phyloP scores from a whole-genome alignment of 139 green algal species.

The Eudorina sp. region DNA sequence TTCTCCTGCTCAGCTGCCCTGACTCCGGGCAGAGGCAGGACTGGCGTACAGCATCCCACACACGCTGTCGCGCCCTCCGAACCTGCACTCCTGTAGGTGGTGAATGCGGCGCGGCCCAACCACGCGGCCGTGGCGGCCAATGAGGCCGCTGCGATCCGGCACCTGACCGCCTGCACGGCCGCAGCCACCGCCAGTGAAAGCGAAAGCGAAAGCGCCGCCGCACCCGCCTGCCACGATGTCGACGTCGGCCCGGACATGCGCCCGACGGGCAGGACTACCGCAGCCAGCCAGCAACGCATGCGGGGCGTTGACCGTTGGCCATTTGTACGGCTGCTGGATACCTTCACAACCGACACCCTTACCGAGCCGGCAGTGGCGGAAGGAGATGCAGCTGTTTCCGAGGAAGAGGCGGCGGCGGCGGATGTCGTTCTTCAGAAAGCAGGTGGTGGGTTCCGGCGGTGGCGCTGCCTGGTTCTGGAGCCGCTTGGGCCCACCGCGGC shows the following conservation, averaged over 20 bases:
- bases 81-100: background rate
- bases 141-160: constrained; percentile 18
- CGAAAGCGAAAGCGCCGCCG: too few species aligned
- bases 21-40: too few species aligned
- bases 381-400: background rate
- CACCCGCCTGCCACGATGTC: too few species aligned
- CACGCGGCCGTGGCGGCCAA: constrained; percentile 2
- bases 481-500: background rate
- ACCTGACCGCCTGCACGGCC: background rate
- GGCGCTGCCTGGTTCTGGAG: constrained; percentile 41
- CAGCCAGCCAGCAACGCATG: background rate
- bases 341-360: background rate
- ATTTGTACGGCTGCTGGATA: constrained; percentile 22
- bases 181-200: too few species aligned
- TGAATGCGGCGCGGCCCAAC: background rate
- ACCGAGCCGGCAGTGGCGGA: background rate
- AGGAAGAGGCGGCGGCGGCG: too few species aligned
- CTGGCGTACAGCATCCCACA: too few species aligned
- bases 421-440: too few species aligned
- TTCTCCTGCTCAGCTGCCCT: too few species aligned
- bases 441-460: too few species aligned
- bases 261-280: too few species aligned
- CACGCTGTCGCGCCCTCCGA: too few species aligned
- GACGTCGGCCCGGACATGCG: too few species aligned
- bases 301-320: background rate